Percentiles rank a stretch among this genome's conserved stretches.
Conservation (phyloP, 2,329 filamentous ascomycete species). For the Neonectria sp. region DNA sequence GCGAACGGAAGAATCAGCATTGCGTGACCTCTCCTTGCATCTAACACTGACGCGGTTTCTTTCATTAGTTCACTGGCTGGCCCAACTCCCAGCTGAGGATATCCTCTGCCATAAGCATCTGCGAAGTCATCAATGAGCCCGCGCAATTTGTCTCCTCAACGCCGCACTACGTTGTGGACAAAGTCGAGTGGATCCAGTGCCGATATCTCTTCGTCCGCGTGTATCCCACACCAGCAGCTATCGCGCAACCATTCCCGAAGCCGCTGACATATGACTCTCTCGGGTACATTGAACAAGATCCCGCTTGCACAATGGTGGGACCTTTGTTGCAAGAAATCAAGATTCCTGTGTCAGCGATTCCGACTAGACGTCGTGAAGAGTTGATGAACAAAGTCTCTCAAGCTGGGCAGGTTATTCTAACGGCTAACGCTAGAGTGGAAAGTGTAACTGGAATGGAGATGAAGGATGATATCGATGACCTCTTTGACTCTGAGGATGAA, state of each 20-base stretch:
- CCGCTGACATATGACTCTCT: conserved; percentile 3
- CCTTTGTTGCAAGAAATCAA: neutral
- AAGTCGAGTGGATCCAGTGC: conserved; percentile 91
- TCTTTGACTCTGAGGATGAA: conserved; percentile 44
- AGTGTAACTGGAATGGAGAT: conserved; percentile 12
- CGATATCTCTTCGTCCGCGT: conserved; percentile 80
- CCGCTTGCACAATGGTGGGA: conserved; percentile 31
- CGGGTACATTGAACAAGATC: conserved; percentile 50
- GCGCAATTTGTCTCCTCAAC: conserved; percentile 67
- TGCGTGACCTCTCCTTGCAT: too few relatives aligned
- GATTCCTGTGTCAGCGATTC: conserved; percentile 50
- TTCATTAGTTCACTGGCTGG: conserved; percentile 64
- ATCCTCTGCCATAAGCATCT: conserved; percentile 76
- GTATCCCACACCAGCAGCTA: conserved; percentile 23
- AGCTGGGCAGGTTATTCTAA: conserved; percentile 1
- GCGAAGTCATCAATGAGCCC: conserved; percentile 87
- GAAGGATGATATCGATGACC: conserved; percentile 35
- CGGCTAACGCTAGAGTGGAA: conserved; percentile 4
- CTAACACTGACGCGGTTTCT: conserved; percentile 15
- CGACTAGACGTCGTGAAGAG: conserved; percentile 36
- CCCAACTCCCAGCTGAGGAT: conserved; percentile 76
- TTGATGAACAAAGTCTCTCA: conserved; percentile 2
- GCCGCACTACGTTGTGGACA: conserved; percentile 80
- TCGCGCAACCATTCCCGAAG: conserved; percentile 29
- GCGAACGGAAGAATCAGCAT: too few relatives aligned